Evolutionary conservation across 805 yeast genomes (phyloP), one percentile per base, ranked within the genome.

Genomic region (Millerozyma acaciae): DNA sequence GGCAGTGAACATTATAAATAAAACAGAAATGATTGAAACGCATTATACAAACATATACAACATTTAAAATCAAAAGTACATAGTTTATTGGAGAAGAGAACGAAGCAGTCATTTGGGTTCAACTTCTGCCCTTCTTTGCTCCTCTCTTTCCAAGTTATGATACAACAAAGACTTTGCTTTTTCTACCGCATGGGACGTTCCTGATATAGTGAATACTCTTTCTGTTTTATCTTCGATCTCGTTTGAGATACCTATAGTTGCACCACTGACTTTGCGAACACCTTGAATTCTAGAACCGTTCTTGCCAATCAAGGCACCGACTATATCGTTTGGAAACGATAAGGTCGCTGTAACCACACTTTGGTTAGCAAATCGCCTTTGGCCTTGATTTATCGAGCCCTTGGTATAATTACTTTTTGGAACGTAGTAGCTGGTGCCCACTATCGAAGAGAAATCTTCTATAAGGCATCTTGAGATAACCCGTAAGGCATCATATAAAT

Each of bases 301-400:
- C 45, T 82, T 81, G 39, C 96, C 96, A 47, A 88, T 85, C 34
- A 88, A 68, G 32, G 95, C 90, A 26, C 96, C 96, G 28, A 88
- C 95, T 63, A 79, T 78, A 39, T 79, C 85, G 44, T 82, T 80
- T 23, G 94, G 86, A 52, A 86, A 82, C 18, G 74, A 65, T 13
- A 78, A 62, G 3, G 69, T 57, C 26, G 72, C 70, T 5, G 75
- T 45, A 14, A 38, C 21, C 13, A 12, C 25, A 20, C 21, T 20
- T 12, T 28, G 32, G 14, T 28, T 28, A 20, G 15, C 21, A 26
- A 8, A 16, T 8, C 20, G 9, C 21, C 33, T 33, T n/a, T 12
- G 6, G 10, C 15, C 15, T 6, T 15, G 15, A 25, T 28, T 36
- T 24, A 36, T 35, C 29, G 37, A 34, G 23, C 34, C 24, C 21